phyloP scores from a whole-genome alignment of 148 eudicot species.

The Arctostaphylos glauca region DNA sequence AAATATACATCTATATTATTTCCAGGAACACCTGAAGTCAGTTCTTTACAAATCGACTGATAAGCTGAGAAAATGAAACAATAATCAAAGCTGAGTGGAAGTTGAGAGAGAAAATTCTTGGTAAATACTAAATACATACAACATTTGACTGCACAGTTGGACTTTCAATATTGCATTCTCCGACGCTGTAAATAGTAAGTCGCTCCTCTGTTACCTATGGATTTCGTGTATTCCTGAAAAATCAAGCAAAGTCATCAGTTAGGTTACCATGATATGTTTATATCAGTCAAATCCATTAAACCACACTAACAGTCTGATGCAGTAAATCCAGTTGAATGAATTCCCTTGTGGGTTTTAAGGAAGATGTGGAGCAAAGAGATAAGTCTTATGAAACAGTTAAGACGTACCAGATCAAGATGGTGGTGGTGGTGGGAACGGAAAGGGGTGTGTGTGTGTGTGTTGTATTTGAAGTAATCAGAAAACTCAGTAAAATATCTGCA shows the following conservation, averaged over 20 bases:
- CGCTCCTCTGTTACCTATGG: conserved; percentile 21
- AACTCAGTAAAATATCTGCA: neutral
- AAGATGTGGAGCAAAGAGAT: neutral
- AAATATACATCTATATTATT: conserved; percentile 13
- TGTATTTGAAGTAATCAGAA: neutral
- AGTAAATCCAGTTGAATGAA: neutral
- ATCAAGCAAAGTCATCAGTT: neutral
- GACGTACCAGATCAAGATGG: neutral
- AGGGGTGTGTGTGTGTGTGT: no score
- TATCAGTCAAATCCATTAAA: no score
- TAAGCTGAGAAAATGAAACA: neutral
- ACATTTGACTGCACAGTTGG: conserved; percentile 1
- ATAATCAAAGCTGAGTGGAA: neutral
- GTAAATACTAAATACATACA: neutral
- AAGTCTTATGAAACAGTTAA: neutral
- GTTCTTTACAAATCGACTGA: conserved; percentile 12
- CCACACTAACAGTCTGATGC: neutral
- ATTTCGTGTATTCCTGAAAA: conserved; percentile 49
- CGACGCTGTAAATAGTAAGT: neutral
- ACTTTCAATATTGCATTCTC: neutral
- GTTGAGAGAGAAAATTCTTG: neutral
- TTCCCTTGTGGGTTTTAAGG: neutral
- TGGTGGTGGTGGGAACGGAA: no score
- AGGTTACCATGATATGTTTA: neutral
- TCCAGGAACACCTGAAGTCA: conserved; percentile 16